These are phyloP conservation scores for Purpureocillium lavendulum DNA, from an alignment of 2,329 filamentous ascomycete species.

Conservation along the genomic window DNA sequence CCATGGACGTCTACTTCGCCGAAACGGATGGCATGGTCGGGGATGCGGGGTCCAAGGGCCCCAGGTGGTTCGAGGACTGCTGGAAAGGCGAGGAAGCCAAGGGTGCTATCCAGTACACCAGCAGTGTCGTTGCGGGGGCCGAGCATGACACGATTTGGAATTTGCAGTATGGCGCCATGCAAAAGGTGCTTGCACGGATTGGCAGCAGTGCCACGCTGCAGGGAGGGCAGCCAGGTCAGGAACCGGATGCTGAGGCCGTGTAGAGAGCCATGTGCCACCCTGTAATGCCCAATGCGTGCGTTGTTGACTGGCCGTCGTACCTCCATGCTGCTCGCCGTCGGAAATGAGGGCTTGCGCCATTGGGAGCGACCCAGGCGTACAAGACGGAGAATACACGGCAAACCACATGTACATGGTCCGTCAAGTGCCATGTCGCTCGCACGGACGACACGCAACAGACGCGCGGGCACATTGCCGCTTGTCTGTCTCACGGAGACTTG, in stretches of 20 bases:
- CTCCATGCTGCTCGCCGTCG: too few species aligned
- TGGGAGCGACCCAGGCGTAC: too few species aligned
- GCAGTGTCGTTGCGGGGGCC: constrained; percentile 12
- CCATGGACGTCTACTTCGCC: constrained; percentile 17
- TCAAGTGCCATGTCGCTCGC: too few species aligned
- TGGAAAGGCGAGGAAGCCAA: constrained; percentile 10
- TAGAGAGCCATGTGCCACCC: too few species aligned
- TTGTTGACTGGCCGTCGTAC: too few species aligned
- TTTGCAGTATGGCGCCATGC: constrained; percentile 9
- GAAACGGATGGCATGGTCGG: constrained; percentile 21
- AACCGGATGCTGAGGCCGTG: neutral
- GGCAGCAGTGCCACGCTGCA: neutral
- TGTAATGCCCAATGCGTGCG: too few species aligned
- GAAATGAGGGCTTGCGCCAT: too few species aligned
- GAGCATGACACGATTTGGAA: constrained; percentile 19
- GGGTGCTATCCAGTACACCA: constrained; percentile 13
- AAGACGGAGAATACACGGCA: too few species aligned
- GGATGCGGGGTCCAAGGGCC: constrained; percentile 12
- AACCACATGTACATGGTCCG: too few species aligned
- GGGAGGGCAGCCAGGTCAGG: neutral
- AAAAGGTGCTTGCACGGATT: constrained; percentile 11
- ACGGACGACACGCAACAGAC: too few species aligned
- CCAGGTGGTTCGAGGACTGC: constrained; percentile 19
- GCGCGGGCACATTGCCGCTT: too few species aligned
- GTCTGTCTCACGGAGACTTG: too few species aligned